A percentile compares a stretch with the other conserved stretches of the same genome.
Conservation (phyloP, 306 rosid genomes). For the Potentilla sterilis region DNA sequence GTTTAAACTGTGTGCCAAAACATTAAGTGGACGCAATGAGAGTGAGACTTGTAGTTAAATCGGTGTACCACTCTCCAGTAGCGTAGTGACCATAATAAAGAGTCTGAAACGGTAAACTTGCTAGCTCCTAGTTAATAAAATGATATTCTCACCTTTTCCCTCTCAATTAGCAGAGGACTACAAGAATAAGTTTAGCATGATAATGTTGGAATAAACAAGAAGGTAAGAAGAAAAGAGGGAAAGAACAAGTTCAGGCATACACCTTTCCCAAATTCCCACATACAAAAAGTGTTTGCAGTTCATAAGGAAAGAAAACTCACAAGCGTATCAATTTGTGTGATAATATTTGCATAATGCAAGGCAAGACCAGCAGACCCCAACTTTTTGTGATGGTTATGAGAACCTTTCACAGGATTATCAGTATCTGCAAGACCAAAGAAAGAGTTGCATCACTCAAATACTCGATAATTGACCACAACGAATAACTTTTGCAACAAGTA, state of each 20-base stretch:
- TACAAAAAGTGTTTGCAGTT: neutral
- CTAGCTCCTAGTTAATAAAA: neutral
- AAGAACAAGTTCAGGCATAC: neutral
- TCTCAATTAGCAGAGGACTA: neutral
- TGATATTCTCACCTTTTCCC: neutral
- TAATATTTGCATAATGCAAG: constrained; percentile 89
- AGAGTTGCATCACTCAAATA: constrained; percentile 4
- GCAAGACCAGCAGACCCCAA: constrained; percentile 97
- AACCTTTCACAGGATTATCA: constrained; percentile 49
- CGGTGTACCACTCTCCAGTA: neutral
- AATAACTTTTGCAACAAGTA: neutral
- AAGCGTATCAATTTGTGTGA: constrained; percentile 86
- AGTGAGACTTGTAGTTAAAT: neutral
- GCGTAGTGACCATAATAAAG: neutral
- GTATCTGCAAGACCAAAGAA: constrained; percentile 51
- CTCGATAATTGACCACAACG: neutral
- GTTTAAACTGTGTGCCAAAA: neutral
- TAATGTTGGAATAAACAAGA: neutral
- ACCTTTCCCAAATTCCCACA: neutral
- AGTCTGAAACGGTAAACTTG: neutral
- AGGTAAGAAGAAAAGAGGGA: neutral
- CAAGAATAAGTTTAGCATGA: neutral
- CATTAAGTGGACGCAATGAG: neutral
- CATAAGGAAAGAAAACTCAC: constrained; percentile 47
- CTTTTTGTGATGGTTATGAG: constrained; percentile 56